Percentiles rank a stretch among this genome's conserved stretches.
Conservation (phyloP, 2,329 filamentous ascomycete genomes). For the Blastomyces gilchristii region DNA sequence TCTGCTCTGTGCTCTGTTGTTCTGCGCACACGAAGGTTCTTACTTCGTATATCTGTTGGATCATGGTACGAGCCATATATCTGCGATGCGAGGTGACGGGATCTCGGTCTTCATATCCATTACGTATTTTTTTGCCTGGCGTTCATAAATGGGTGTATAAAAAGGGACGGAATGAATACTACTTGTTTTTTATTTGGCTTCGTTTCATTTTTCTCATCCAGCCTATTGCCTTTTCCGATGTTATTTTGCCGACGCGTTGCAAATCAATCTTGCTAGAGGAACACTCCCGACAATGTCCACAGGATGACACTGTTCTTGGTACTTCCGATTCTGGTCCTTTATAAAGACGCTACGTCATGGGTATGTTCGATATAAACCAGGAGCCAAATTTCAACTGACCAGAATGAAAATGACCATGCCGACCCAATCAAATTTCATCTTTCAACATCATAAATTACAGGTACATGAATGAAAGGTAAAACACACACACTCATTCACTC, state of each 20-base stretch:
- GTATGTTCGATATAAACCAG: too few species aligned
- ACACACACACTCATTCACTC: too few species aligned
- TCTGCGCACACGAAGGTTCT: background rate
- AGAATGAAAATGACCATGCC: too few species aligned
- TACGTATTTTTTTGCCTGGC: conserved; percentile 1
- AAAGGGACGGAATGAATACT: conserved; percentile 5
- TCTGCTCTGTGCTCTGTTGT: background rate
- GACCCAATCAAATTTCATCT: background rate
- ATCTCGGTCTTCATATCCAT: background rate
- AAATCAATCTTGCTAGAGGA: background rate
- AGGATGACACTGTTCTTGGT: background rate
- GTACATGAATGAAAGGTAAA: too few species aligned
- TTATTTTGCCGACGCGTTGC: background rate
- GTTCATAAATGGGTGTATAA: conserved; percentile 8
- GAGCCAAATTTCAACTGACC: too few species aligned
- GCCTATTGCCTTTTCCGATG: background rate
- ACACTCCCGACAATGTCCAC: background rate
- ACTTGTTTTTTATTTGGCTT: background rate
- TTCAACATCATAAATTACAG: too few species aligned
- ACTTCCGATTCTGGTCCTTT: too few species aligned
- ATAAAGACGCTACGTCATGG: too few species aligned
- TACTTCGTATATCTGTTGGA: background rate
- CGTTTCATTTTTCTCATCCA: background rate
- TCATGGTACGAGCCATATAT: background rate
- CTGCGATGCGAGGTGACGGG: background rate